Conservation (phyloP, 106 monocot genomes). For the Apostasia ramifera region DNA sequence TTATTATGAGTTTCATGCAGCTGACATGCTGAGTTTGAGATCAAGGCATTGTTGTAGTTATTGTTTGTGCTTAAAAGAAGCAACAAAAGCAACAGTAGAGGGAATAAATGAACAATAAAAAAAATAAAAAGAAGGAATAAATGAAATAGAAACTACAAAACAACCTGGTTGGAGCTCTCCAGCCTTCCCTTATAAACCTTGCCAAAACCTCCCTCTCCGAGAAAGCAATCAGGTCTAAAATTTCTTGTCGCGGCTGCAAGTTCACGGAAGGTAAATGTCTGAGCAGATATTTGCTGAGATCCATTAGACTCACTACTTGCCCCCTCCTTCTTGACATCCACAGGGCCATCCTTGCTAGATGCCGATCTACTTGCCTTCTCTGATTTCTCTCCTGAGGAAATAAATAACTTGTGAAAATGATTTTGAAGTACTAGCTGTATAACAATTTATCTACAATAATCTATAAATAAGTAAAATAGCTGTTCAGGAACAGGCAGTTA, state of each 20-base stretch:
- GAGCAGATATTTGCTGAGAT: constrained; percentile 21
- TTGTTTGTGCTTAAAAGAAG: not conserved
- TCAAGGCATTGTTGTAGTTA: too few relatives aligned
- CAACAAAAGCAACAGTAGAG: not conserved
- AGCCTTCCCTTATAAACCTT: constrained; percentile 36
- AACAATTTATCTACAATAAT: too few relatives aligned
- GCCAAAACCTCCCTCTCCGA: constrained; percentile 60
- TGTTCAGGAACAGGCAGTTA: too few relatives aligned
- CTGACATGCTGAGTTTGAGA: too few relatives aligned
- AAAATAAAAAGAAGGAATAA: not conserved
- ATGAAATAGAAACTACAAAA: not conserved
- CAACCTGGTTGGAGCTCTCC: constrained; percentile 19
- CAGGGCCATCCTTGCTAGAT: constrained; percentile 8
- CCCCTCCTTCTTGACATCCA: constrained; percentile 3
- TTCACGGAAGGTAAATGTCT: constrained; percentile 39
- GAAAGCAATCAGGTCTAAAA: constrained; percentile 33
- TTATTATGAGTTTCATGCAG: too few relatives aligned
- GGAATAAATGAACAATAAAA: not conserved
- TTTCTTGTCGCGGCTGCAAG: constrained; percentile 41
- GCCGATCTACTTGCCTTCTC: not conserved
- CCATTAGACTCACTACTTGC: constrained; percentile 16
- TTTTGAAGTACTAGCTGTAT: not conserved
- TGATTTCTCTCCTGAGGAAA: not conserved
- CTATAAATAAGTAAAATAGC: too few relatives aligned
- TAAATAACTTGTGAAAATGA: not conserved